Evolutionary conservation across 2,329 filamentous ascomycete genomes (phyloP).

Genomic region (Trichoderma hamatum): DNA sequence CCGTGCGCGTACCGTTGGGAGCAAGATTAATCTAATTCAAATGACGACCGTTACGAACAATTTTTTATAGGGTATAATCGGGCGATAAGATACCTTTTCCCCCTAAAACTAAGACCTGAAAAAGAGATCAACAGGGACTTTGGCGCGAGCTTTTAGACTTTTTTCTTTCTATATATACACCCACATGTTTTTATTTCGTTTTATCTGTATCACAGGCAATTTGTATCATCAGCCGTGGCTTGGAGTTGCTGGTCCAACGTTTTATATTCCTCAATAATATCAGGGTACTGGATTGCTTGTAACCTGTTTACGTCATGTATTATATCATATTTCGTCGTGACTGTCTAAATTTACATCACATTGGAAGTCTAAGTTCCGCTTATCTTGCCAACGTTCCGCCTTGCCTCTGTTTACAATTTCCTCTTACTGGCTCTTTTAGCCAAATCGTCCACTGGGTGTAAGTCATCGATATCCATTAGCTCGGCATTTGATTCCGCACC

Average conservation of each 20-base stretch:
- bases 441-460: conserved; percentile 50
- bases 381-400: conserved; percentile 19
- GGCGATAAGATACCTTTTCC: conserved; percentile 10
- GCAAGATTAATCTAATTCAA: conserved; percentile 26
- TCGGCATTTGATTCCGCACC: conserved; percentile 47
- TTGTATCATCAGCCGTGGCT: conserved; percentile 31
- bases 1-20: conserved; percentile 6
- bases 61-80: conserved; percentile 31
- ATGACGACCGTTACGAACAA: conserved; percentile 38
- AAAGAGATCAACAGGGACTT: conserved; percentile 12
- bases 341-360: conserved; percentile 28
- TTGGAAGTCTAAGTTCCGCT: conserved; percentile 13
- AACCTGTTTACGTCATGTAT: conserved; percentile 33
- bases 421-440: conserved; percentile 57
- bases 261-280: conserved; percentile 27
- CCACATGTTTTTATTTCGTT: not conserved
- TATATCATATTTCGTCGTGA: conserved; percentile 34
- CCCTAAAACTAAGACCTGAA: not conserved
- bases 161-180: conserved; percentile 21
- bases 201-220: conserved; percentile 33
- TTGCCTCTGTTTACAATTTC: conserved; percentile 50
- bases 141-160: conserved; percentile 34
- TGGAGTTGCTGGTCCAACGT: conserved; percentile 32
- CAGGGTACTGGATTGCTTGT: conserved; percentile 28
- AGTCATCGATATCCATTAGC: conserved; percentile 61